Evolutionary conservation across 164 flowering plant genomes (phyloP).

Genomic region (Pachysandra terminalis): DNA sequence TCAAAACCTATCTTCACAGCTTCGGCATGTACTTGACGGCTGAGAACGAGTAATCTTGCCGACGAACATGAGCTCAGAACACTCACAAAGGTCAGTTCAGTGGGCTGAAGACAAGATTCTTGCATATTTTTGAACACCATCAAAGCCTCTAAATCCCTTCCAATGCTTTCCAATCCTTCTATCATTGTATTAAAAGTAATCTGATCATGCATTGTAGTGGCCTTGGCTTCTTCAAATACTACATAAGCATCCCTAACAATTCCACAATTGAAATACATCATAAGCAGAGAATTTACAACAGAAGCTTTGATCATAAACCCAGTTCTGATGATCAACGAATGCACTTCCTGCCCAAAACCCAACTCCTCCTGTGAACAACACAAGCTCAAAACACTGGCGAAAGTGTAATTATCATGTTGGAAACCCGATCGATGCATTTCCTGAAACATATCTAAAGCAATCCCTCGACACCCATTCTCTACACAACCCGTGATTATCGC

Average conservation of each 20-base stretch:
- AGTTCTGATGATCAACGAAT: conserved; percentile 44
- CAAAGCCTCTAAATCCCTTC: conserved; percentile 47
- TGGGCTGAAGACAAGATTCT: conserved; percentile 40
- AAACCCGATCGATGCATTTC: conserved; percentile 52
- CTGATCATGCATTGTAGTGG: conserved; percentile 29
- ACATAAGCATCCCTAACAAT: conserved; percentile 33
- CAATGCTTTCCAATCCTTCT: conserved; percentile 51
- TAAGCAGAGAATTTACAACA: conserved; percentile 58
- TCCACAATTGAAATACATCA: conserved; percentile 62
- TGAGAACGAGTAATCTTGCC: conserved; percentile 18
- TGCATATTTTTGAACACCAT: conserved; percentile 46
- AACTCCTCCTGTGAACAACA: conserved; percentile 33
- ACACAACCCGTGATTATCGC: conserved; percentile 68
- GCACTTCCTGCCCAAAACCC: conserved; percentile 59
- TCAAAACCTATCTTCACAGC: conserved; percentile 51
- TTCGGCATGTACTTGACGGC: conserved; percentile 47
- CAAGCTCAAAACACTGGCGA: conserved; percentile 59
- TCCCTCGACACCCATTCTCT: conserved; percentile 32
- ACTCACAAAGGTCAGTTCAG: conserved; percentile 63
- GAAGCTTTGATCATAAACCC: conserved; percentile 47
- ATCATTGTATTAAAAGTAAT: conserved; percentile 75
- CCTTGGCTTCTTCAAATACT: conserved; percentile 46
- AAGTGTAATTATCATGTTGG: conserved; percentile 53
- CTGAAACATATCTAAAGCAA: conserved; percentile 45
- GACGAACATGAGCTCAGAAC: conserved; percentile 49